Conservation (phyloP, 163 green algal genomes). For the Prototheca stagnorum region DNA sequence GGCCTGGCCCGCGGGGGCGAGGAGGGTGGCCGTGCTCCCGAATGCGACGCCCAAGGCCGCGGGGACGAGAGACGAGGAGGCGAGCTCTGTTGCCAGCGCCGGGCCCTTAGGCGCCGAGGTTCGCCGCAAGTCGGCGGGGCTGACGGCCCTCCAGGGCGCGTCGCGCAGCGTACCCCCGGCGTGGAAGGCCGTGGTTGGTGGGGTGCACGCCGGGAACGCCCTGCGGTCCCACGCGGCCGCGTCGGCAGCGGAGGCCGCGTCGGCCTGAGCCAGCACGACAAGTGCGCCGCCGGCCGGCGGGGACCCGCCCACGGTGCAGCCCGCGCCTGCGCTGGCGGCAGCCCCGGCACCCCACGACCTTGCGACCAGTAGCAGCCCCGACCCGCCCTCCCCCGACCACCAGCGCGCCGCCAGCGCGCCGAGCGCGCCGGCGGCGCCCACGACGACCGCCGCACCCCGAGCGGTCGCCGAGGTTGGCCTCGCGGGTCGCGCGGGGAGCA, state of each 20-base stretch:
- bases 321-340: too few relatives aligned
- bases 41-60: slow-evolving; percentile 15
- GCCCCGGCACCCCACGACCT: too few relatives aligned
- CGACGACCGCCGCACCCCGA: too few relatives aligned
- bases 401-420: neutral
- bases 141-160: slow-evolving; percentile 17
- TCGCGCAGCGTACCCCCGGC: slow-evolving; percentile 44
- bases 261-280: too few relatives aligned
- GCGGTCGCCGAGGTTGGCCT: too few relatives aligned
- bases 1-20: slow-evolving; percentile 32
- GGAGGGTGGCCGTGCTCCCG: slow-evolving; percentile 26
- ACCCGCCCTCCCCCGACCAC: neutral
- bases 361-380: neutral
- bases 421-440: too few relatives aligned
- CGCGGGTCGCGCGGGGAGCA: too few relatives aligned
- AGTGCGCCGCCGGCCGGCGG: neutral
- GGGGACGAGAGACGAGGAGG: neutral
- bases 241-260: too few relatives aligned
- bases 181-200: slow-evolving; percentile 23
- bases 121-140: slow-evolving; percentile 8
- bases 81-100: neutral
- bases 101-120: slow-evolving; percentile 32
- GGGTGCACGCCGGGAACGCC: too few relatives aligned
- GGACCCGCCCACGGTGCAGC: too few relatives aligned
- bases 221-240: too few relatives aligned